Evolutionary conservation across 2,329 filamentous ascomycete genomes (phyloP).

Genomic region (Lachnellula suecica): DNA sequence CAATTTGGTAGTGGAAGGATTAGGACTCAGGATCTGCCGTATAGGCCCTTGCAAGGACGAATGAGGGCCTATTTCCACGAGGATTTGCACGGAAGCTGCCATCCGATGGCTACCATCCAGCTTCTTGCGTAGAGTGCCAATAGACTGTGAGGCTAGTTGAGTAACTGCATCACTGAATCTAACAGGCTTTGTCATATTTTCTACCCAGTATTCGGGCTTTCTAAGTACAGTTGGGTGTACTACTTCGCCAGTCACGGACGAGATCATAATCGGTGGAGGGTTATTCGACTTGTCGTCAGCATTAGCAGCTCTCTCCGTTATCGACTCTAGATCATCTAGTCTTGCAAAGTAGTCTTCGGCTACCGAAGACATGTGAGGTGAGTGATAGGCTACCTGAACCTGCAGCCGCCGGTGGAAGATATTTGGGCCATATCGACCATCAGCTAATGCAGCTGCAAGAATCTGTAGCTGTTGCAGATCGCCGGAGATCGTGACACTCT

Average conservation of each 20-base stretch:
- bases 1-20: constrained; percentile 47
- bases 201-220: neutral
- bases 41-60: constrained; percentile 31
- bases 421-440: neutral
- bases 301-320: too few relatives aligned
- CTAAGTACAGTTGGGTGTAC: neutral
- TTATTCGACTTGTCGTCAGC: neutral
- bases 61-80: constrained; percentile 35
- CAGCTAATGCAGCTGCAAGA: constrained; percentile 4
- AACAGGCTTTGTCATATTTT: neutral
- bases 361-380: constrained; percentile 30
- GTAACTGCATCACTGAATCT: neutral
- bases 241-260: neutral
- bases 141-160: neutral
- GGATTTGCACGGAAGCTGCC: neutral
- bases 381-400: constrained; percentile 43
- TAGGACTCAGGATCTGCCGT: constrained; percentile 20
- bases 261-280: neutral
- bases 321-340: constrained; percentile 1
- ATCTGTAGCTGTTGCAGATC: constrained; percentile 5
- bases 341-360: constrained; percentile 22
- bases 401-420: constrained; percentile 33
- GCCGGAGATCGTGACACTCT: constrained; percentile 22
- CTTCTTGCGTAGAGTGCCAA: neutral
- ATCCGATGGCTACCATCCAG: neutral